phyloP scores from a whole-genome alignment of 1,284 basidiomycete species.

The Cryptococcus hybrid region DNA sequence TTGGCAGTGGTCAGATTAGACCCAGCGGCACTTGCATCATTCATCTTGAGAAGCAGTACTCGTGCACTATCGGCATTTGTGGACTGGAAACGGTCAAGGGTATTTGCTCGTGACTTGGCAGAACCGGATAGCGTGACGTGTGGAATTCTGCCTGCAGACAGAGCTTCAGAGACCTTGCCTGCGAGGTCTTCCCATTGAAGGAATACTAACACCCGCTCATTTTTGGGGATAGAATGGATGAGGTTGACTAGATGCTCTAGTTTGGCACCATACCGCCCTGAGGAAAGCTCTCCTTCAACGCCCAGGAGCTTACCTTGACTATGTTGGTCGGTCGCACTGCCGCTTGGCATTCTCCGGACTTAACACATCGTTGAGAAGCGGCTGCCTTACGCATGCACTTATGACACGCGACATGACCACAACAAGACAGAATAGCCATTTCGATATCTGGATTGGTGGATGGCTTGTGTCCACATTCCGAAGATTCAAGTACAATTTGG shows the following conservation, averaged over 20 bases:
- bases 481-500: slow-evolving; percentile 21
- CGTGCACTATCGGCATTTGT: slow-evolving; percentile 55
- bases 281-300: slow-evolving; percentile 73
- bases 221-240: slow-evolving; percentile 72
- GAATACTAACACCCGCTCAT: slow-evolving; percentile 84
- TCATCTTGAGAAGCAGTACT: slow-evolving; percentile 84
- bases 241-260: slow-evolving; percentile 78
- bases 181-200: slow-evolving; percentile 92
- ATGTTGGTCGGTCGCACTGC: slow-evolving; percentile 73
- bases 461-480: slow-evolving; percentile 51
- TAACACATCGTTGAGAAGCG: slow-evolving; percentile 76
- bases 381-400: slow-evolving; percentile 69
- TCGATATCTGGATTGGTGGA: slow-evolving; percentile 58
- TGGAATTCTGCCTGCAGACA: slow-evolving; percentile 66
- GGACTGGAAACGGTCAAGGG: slow-evolving; percentile 79
- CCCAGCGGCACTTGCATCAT: slow-evolving; percentile 90
- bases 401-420: slow-evolving; percentile 80
- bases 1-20: slow-evolving; percentile 90
- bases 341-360: slow-evolving; percentile 66
- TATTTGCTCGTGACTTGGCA: slow-evolving; percentile 72
- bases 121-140: slow-evolving; percentile 81
- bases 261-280: slow-evolving; percentile 82
- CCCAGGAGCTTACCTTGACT: slow-evolving; percentile 79
- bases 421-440: slow-evolving; percentile 81
- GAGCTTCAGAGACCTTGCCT: slow-evolving; percentile 81